Evolutionary conservation across 1,284 basidiomycete species (phyloP), one percentile per base, ranked within the genome.

Genomic region (Puccinia novopanici): DNA sequence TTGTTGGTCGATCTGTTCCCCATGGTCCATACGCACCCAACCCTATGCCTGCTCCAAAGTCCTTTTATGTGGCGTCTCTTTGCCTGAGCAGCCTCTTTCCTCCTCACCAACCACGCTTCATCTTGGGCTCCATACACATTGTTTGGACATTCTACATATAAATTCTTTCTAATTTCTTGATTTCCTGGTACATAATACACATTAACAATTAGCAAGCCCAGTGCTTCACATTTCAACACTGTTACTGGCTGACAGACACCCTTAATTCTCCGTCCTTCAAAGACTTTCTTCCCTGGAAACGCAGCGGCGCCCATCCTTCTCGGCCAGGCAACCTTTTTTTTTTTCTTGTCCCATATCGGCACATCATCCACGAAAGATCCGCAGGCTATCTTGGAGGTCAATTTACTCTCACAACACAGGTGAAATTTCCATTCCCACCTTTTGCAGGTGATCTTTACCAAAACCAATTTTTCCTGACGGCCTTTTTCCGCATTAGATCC

Each of bases 171-270:
- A 30, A 22, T 63, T 40, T 63, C 59, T 63, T 22, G 34, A 3
- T 37, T 63, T 22, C 59, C 34, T 8, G 22, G 59, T 63, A 40
- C 34, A 63, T 63, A 59, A 5, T n/a, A n/a, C 19, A 3, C 24
- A 15, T 22, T 63, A 22, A 63, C 34, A 40, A 15, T 19, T 22
- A 63, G 3, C 57, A 59, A 59, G 57, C 57, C 27, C 27, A 59
- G 57, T 17, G 30, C 34, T 19, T 30, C 30, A 63, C 50, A 6
- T 63, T 63, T 63, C 3, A 30, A 37, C 40, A 48, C 42, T 68
- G 67, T 68, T 50, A 50, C 67, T 24, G 67, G 67, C 27, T 68
- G 27, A 68, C 67, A 50, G 42, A 34, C 30, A 45, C 12, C 27
- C 48, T 68, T 48, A 0, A 22, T n/a, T 42, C 5, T n/a, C 15